A percentile compares a stretch with the other conserved stretches of the same genome.
phyloP scores from a whole-genome alignment of 495 filamentous ascomycete genomes.

The Penicillium verhagenii region DNA sequence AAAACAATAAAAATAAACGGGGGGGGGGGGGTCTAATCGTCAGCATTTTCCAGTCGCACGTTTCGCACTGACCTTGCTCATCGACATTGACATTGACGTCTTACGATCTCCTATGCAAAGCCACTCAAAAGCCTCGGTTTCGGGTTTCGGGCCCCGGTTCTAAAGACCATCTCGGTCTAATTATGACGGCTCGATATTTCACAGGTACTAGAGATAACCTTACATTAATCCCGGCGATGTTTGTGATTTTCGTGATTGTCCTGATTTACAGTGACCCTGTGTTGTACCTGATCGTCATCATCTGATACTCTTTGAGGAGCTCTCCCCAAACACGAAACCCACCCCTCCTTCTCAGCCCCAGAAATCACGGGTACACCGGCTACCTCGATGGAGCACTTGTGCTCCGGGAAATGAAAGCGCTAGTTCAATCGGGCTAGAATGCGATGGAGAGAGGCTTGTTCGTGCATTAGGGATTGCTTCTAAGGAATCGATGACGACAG shows the following conservation, averaged over 20 bases:
- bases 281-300: conserved; percentile 6
- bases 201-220: not conserved
- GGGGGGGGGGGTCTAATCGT: not conserved
- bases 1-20: not conserved
- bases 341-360: not conserved
- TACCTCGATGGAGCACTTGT: not conserved
- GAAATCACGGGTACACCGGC: not conserved
- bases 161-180: too few relatives aligned
- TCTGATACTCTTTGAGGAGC: not conserved
- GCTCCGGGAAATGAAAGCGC: not conserved
- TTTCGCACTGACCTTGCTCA: not conserved
- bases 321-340: too few relatives aligned
- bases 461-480: not conserved
- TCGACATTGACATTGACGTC: not conserved
- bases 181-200: too few relatives aligned
- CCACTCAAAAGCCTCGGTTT: not conserved
- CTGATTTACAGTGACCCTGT: not conserved
- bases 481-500: not conserved
- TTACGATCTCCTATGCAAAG: not conserved
- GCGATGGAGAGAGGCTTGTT: not conserved
- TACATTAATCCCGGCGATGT: not conserved
- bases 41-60: too few relatives aligned
- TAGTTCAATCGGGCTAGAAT: not conserved
- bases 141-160: too few relatives aligned
- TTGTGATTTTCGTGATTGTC: not conserved